phyloP scores from a whole-genome alignment of 352 stramenopile genomes.

The Globisporangium nunn region DNA sequence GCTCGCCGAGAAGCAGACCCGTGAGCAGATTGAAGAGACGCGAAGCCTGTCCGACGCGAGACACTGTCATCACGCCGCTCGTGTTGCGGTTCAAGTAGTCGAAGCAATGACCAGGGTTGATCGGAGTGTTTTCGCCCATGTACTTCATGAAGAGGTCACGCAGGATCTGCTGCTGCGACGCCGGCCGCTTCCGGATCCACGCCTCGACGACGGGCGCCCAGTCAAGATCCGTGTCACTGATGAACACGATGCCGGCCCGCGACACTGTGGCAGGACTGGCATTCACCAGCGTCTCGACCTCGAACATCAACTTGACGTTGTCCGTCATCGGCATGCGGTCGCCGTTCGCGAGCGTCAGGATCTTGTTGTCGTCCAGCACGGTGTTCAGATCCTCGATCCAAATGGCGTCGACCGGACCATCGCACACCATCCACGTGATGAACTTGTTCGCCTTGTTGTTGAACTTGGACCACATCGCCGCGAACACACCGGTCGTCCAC shows the following conservation, averaged over 20 bases:
- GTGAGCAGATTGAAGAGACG: slow-evolving; percentile 86
- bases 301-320: slow-evolving; percentile 97
- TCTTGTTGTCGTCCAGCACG: slow-evolving; percentile 97
- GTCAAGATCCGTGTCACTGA: slow-evolving; percentile 96
- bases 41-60: slow-evolving; percentile 84
- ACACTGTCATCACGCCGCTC: slow-evolving; percentile 91
- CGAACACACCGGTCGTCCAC: slow-evolving; percentile 97
- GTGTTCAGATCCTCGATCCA: slow-evolving; percentile 99
- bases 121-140: slow-evolving; percentile 92
- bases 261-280: slow-evolving; percentile 96
- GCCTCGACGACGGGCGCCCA: slow-evolving; percentile 95
- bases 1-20: slow-evolving; percentile 84
- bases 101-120: slow-evolving; percentile 93
- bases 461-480: slow-evolving; percentile 97
- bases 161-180: slow-evolving; percentile 85
- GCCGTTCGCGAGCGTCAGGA: slow-evolving; percentile 95
- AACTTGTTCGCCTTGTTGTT: slow-evolving; percentile 98
- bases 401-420: slow-evolving; percentile 96
- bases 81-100: slow-evolving; percentile 94
- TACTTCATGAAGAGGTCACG: slow-evolving; percentile 93
- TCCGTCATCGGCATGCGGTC: slow-evolving; percentile 98
- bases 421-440: slow-evolving; percentile 98
- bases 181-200: slow-evolving; percentile 92
- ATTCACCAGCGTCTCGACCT: slow-evolving; percentile 96
- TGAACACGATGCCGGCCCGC: slow-evolving; percentile 96